A percentile compares a stretch with the other conserved stretches of the same genome.
Conservation (phyloP, 2,329 filamentous ascomycete genomes). For the Epichloe scottii region DNA sequence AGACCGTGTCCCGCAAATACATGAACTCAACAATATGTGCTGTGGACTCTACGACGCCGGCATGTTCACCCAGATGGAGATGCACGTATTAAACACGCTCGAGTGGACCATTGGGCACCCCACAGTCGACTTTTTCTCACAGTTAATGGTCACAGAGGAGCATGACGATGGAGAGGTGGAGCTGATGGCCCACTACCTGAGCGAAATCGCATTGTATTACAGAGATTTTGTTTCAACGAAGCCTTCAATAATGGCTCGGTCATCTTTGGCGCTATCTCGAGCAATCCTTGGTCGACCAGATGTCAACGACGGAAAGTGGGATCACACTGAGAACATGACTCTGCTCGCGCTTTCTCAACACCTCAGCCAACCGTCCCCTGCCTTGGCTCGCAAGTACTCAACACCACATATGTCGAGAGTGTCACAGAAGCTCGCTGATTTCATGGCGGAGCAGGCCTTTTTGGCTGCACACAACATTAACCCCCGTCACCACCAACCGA, state of each 20-base stretch:
- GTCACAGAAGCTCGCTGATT: conserved; percentile 43
- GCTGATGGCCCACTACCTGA: conserved; percentile 88
- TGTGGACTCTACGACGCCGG: conserved; percentile 96
- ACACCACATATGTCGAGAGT: conserved; percentile 39
- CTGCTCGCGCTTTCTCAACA: conserved; percentile 47
- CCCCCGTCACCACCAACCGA: conserved; percentile 52
- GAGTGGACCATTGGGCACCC: conserved; percentile 95
- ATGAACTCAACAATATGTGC: conserved; percentile 98
- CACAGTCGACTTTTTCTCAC: conserved; percentile 86
- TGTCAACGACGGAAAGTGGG: conserved; percentile 64
- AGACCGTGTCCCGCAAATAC: conserved; percentile 93
- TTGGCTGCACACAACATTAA: conserved; percentile 34
- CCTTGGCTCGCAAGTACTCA: conserved; percentile 47
- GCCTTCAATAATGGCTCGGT: conserved; percentile 81
- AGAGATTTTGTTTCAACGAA: conserved; percentile 90
- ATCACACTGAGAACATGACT: conserved; percentile 56
- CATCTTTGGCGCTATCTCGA: conserved; percentile 72
- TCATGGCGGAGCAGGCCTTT: conserved; percentile 46
- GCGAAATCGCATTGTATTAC: conserved; percentile 91
- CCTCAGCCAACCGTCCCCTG: conserved; percentile 44
- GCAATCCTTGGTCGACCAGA: conserved; percentile 76
- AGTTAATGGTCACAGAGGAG: conserved; percentile 74
- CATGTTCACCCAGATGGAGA: conserved; percentile 99
- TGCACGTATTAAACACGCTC: conserved; percentile 95
- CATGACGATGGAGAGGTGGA: conserved; percentile 73